These are phyloP conservation scores for Blastocystis hominis DNA, from an alignment of 352 stramenopile genomes.

Conservation along the genomic window DNA sequence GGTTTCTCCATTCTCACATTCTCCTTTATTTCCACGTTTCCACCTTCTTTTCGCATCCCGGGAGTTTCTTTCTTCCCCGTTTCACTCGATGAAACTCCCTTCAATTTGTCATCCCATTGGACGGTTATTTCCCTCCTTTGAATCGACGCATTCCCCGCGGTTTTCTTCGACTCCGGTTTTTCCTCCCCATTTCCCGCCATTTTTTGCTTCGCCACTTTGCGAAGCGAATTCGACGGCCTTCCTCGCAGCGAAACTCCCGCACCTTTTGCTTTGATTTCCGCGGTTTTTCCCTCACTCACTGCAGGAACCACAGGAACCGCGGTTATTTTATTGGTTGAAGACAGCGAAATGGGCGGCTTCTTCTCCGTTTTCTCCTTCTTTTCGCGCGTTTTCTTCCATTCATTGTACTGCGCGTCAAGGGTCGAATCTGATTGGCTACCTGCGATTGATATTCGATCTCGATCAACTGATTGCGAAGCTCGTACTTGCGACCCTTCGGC, in stretches of 20 bases:
- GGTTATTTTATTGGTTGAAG: no score
- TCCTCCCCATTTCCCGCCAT: no score
- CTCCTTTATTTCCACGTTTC: neutral
- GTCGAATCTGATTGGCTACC: neutral
- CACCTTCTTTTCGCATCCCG: neutral
- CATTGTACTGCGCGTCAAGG: slow-evolving; percentile 4
- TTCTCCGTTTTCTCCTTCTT: neutral
- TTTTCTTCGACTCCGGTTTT: no score
- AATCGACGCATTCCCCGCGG: no score
- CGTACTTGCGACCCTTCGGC: neutral
- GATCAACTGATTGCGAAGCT: neutral
- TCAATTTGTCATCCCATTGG: no score
- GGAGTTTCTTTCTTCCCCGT: neutral
- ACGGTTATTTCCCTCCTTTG: no score
- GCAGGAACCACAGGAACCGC: no score
- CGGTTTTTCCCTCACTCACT: no score
- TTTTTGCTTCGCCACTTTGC: no score
- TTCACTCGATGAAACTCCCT: neutral
- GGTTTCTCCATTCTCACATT: neutral
- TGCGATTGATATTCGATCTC: slow-evolving; percentile 15
- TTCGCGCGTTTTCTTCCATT: slow-evolving; percentile 15
- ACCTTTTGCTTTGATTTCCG: no score
- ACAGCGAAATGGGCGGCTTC: neutral
- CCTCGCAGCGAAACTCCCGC: no score
- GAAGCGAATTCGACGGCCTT: no score